These are phyloP conservation scores for Clitopilus passeckerianus DNA, from an alignment of 768 basidiomycete species.

Conservation along the genomic window DNA sequence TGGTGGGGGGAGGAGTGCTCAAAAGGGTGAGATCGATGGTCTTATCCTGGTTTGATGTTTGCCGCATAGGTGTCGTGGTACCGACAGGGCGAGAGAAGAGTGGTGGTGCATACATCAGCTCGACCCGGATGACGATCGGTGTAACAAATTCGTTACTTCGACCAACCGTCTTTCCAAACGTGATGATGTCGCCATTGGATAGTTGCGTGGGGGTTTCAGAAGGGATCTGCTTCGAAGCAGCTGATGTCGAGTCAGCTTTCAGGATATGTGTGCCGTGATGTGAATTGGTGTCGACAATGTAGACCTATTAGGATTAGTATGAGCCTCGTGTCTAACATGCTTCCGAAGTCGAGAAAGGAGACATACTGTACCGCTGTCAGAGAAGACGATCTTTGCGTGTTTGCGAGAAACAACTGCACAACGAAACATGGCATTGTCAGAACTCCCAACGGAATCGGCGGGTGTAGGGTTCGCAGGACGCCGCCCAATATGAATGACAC, in stretches of 20 bases:
- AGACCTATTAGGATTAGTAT: constrained; percentile 38
- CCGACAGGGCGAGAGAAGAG: constrained; percentile 1
- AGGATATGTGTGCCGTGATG: constrained; percentile 75
- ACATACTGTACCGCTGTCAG: constrained; percentile 65
- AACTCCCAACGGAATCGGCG: constrained; percentile 27
- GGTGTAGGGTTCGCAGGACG: constrained; percentile 47
- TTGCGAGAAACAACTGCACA: constrained; percentile 77
- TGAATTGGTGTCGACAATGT: constrained; percentile 64
- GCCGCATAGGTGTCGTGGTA: constrained; percentile 21
- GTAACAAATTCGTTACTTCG: constrained; percentile 54
- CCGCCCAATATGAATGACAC: constrained; percentile 62
- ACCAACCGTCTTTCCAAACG: constrained; percentile 75
- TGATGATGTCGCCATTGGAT: constrained; percentile 63
- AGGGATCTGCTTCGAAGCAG: constrained; percentile 38
- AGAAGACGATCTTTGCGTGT: constrained; percentile 74
- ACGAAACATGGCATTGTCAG: constrained; percentile 55
- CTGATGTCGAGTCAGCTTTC: constrained; percentile 38
- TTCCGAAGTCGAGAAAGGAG: constrained; percentile 7
- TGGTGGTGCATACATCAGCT: constrained; percentile 36
- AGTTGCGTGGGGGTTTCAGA: constrained; percentile 55
- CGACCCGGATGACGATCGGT: constrained; percentile 58
- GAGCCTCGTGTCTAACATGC: constrained; percentile 4
- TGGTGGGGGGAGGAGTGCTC: constrained; percentile 2
- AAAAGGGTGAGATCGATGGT: constrained; percentile 6
- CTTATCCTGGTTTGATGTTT: constrained; percentile 16